Conservation (phyloP, 2,329 filamentous ascomycete genomes). For the Didymellaceae sp. region DNA sequence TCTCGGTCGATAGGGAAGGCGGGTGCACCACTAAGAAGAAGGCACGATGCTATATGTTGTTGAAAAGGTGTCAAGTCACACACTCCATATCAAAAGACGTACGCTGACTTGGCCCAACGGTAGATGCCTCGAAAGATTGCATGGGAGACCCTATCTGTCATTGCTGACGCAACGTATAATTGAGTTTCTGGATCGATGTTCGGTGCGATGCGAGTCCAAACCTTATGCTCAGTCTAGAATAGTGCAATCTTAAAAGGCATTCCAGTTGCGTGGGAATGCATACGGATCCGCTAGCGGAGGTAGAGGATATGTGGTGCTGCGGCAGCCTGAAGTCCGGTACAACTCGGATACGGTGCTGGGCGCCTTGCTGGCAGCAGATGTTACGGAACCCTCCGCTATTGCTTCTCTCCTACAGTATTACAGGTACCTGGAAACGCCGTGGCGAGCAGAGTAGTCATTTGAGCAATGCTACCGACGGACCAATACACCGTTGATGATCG, state of each 20-base stretch:
- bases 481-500: background rate
- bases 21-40: too few species aligned
- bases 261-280: conserved; percentile 7
- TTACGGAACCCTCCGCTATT: too few species aligned
- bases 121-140: too few species aligned
- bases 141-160: too few species aligned
- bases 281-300: conserved; percentile 4
- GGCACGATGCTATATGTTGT: too few species aligned
- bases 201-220: conserved; percentile 4
- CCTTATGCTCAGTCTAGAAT: background rate
- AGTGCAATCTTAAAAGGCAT: conserved; percentile 7
- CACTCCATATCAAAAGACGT: too few species aligned
- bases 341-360: conserved; percentile 5
- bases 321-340: conserved; percentile 1
- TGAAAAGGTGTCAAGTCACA: too few species aligned
- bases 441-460: background rate
- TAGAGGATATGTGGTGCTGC: conserved; percentile 1
- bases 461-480: background rate
- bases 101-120: too few species aligned
- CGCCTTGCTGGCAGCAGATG: background rate
- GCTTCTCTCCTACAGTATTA: too few species aligned
- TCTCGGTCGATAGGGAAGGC: too few species aligned
- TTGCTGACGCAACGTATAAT: background rate
- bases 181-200: background rate
- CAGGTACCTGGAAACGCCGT: background rate